These are phyloP conservation scores for Penicillium digitatum DNA, from an alignment of 2,329 filamentous ascomycete species.

Conservation along the genomic window DNA sequence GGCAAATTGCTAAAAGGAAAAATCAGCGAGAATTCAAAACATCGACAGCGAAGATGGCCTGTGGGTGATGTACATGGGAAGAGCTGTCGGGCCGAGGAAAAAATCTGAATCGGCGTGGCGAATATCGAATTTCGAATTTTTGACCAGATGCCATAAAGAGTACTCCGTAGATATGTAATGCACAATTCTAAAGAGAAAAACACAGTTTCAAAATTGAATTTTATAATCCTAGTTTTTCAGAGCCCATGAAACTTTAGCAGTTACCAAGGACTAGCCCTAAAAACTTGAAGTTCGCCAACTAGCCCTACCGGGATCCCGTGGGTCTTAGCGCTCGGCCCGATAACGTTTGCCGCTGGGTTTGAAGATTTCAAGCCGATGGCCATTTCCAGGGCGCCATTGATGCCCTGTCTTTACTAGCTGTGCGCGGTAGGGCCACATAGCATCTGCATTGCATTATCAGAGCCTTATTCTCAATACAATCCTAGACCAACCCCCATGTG, in stretches of 20 bases:
- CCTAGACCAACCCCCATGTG: not conserved
- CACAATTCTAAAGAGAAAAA: too few relatives aligned
- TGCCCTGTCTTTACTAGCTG: not conserved
- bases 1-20: not conserved
- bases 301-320: conserved; percentile 8
- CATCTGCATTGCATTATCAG: not conserved
- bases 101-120: not conserved
- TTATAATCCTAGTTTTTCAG: not conserved
- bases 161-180: too few relatives aligned
- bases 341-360: not conserved
- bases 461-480: not conserved
- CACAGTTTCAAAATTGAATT: too few relatives aligned
- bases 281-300: not conserved
- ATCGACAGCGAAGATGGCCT: not conserved
- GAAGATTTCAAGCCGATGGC: not conserved
- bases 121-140: not conserved
- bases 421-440: not conserved
- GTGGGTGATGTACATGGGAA: not conserved
- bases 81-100: not conserved
- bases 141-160: not conserved
- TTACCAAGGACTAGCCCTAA: not conserved
- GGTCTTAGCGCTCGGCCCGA: conserved; percentile 4
- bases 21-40: not conserved
- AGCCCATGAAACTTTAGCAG: not conserved
- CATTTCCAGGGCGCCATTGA: not conserved